Conservation (phyloP, 1,284 basidiomycete genomes). For the Marasmius tenuissimus region DNA sequence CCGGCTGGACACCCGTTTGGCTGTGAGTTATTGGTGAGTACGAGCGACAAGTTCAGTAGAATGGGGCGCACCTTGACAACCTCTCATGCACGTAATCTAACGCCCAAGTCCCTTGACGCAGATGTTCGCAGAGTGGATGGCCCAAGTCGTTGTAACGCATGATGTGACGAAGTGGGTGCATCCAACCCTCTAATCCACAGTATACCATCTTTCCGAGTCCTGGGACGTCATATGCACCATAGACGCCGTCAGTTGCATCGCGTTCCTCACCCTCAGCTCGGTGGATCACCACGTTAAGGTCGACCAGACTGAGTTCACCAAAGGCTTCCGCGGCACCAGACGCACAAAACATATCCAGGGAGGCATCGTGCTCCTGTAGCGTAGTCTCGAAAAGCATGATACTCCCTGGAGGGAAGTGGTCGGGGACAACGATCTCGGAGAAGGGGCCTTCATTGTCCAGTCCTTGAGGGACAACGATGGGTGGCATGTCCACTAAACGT, state of each 20-base stretch:
- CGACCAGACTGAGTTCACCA: slow-evolving; percentile 75
- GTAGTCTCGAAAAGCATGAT: slow-evolving; percentile 89
- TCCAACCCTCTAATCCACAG: slow-evolving; percentile 95
- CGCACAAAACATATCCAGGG: slow-evolving; percentile 71
- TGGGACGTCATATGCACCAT: slow-evolving; percentile 81
- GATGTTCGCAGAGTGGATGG: slow-evolving; percentile 83
- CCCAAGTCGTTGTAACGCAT: slow-evolving; percentile 91
- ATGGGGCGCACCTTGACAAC: slow-evolving; percentile 63
- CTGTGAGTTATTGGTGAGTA: slow-evolving; percentile 35
- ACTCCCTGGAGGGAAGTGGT: slow-evolving; percentile 88
- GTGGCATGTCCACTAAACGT: slow-evolving; percentile 63
- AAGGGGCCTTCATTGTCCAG: slow-evolving; percentile 69
- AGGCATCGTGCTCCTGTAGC: slow-evolving; percentile 63
- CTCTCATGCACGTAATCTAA: slow-evolving; percentile 81
- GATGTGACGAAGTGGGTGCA: slow-evolving; percentile 81
- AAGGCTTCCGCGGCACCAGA: slow-evolving; percentile 76
- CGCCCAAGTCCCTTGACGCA: slow-evolving; percentile 87
- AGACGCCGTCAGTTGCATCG: slow-evolving; percentile 75
- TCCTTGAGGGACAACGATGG: slow-evolving; percentile 54
- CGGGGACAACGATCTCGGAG: slow-evolving; percentile 80
- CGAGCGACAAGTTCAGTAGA: background rate
- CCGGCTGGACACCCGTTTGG: slow-evolving; percentile 67
- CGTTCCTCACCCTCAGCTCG: slow-evolving; percentile 88
- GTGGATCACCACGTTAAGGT: slow-evolving; percentile 83
- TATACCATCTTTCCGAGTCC: slow-evolving; percentile 75